phyloP scores from a whole-genome alignment of 2,329 filamentous ascomycete genomes.

The Septoria petroselini region DNA sequence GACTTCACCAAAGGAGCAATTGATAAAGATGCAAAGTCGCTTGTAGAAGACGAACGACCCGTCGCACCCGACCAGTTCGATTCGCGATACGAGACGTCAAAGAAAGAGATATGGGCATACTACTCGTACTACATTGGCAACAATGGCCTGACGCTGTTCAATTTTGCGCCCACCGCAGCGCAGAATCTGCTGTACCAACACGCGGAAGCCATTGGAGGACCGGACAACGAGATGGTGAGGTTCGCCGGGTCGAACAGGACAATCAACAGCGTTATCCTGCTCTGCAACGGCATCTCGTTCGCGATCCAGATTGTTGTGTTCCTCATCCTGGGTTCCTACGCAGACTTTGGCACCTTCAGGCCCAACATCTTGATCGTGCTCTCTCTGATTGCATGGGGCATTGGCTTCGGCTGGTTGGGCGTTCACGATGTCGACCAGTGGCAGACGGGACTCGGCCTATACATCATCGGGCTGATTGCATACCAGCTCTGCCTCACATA shows the following conservation, averaged over 20 bases:
- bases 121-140: constrained; percentile 63
- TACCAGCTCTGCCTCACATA: constrained; percentile 67
- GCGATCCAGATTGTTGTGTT: constrained; percentile 61
- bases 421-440: constrained; percentile 60
- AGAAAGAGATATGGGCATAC: constrained; percentile 50
- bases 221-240: constrained; percentile 49
- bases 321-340: constrained; percentile 52
- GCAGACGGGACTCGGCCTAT: constrained; percentile 59
- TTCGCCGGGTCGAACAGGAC: constrained; percentile 58
- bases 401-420: constrained; percentile 66
- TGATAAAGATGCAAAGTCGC: constrained; percentile 25
- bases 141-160: constrained; percentile 62
- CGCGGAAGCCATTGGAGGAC: constrained; percentile 43
- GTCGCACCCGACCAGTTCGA: constrained; percentile 56
- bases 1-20: constrained; percentile 35
- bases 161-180: constrained; percentile 62
- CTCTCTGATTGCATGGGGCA: constrained; percentile 59
- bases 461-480: constrained; percentile 64
- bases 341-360: constrained; percentile 64
- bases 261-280: constrained; percentile 64
- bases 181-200: constrained; percentile 63
- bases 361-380: constrained; percentile 62
- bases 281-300: constrained; percentile 66
- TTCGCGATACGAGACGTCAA: constrained; percentile 51
- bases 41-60: constrained; percentile 39